Evolutionary conservation across 2,329 filamentous ascomycete species (phyloP).

Genomic region (Fusarium fracticaudum): DNA sequence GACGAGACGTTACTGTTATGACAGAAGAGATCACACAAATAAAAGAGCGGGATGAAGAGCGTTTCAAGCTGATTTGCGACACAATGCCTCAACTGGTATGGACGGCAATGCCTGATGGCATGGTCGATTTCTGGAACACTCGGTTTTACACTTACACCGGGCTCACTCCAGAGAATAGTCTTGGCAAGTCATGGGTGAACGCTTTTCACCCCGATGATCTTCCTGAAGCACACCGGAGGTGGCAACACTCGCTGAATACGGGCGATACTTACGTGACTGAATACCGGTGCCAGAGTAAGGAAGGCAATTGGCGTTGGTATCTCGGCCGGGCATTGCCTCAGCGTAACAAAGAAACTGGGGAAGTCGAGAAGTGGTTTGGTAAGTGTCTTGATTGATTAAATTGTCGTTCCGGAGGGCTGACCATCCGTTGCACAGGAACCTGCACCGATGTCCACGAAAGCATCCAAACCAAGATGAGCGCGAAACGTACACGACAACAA

Average conservation of each 20-base stretch:
- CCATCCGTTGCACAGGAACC: conserved; percentile 55
- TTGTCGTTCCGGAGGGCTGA: not conserved
- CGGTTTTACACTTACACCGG: conserved; percentile 86
- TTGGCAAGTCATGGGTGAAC: conserved; percentile 69
- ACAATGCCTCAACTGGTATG: conserved; percentile 78
- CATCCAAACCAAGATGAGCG: conserved; percentile 73
- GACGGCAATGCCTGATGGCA: conserved; percentile 74
- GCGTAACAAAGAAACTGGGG: conserved; percentile 69
- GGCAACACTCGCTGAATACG: conserved; percentile 70
- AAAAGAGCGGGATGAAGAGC: conserved; percentile 74
- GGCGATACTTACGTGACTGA: conserved; percentile 76
- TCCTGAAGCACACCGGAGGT: conserved; percentile 61
- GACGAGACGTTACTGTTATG: conserved; percentile 77
- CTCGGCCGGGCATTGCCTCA: conserved; percentile 76
- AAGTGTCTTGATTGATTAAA: conserved; percentile 28
- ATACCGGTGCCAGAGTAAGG: conserved; percentile 72
- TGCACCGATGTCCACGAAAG: conserved; percentile 83
- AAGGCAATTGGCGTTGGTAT: conserved; percentile 83
- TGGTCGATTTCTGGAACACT: conserved; percentile 77
- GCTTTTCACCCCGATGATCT: conserved; percentile 79
- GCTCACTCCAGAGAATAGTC: conserved; percentile 67
- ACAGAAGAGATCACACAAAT: conserved; percentile 75
- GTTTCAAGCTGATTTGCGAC: conserved; percentile 81
- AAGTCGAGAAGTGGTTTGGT: conserved; percentile 83
- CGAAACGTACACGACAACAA: conserved; percentile 74